Evolutionary conservation across 495 filamentous ascomycete genomes (phyloP), one percentile per base, ranked within the genome.

Genomic region (Trichocladium uniseriatum): DNA sequence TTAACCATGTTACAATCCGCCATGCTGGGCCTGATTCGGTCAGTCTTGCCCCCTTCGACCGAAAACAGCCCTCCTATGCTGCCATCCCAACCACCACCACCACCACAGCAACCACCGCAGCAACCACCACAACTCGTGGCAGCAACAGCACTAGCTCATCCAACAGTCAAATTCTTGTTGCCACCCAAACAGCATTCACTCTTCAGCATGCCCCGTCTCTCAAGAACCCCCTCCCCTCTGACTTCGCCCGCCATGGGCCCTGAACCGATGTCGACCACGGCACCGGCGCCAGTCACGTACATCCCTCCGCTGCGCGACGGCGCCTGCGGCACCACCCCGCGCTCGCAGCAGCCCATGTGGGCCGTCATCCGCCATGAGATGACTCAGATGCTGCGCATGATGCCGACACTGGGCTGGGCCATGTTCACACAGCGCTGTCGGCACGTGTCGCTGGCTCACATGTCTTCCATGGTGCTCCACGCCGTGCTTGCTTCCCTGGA

Each of bases 221-320:
- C 31, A 4, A 4, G 31, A 10, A 32, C 4, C 11, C 31, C 31
- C 31, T 5, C 31, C 31, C 31, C 31, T 14, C 11, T 44, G 34
- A 43, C 21, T 36, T 36, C 45, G 22, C 13, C 15, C 28, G 19
- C 22, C 16, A 44, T 15, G n/a, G n/a, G n/a, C n/a, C n/a, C n/a
- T n/a, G n/a, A n/a, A n/a, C n/a, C n/a, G n/a, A n/a, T n/a, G n/a
- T n/a, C n/a, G n/a, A n/a, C n/a, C n/a, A n/a, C n/a, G n/a, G n/a
- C 22, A 46, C 20, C 39, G 27, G 42, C 8, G 42, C 1, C 54
- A n/a, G 39, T 64, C 11, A 64, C 59, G 4, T 64, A 60, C 53
- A 59, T 64, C 59, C 63, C 63, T 2, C 54, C 66, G 1, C 52
- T 69, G 0, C 63, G 55, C 42, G 67, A 70, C 43, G 63, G 59